Conservation (phyloP, 805 yeast species). For the Isabelozyma pseudorhagii region DNA sequence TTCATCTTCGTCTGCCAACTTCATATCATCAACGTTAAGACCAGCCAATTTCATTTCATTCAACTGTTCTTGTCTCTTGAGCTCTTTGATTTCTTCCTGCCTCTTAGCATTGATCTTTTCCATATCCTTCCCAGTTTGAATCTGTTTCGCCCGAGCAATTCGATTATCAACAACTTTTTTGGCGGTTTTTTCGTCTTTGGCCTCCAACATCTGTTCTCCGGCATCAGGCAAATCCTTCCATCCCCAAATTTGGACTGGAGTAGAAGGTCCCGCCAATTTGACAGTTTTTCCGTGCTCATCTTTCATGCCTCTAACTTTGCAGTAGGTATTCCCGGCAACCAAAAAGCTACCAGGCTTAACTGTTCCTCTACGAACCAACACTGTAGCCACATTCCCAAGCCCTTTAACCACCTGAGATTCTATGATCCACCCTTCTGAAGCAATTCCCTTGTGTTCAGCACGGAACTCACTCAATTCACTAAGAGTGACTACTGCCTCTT, state of each 20-base stretch:
- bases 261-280: constrained; percentile 74
- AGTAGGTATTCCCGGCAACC: constrained; percentile 84
- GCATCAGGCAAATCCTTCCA: constrained; percentile 94
- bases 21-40: constrained; percentile 47
- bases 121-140: constrained; percentile 61
- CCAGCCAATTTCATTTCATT: constrained; percentile 63
- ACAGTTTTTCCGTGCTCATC: constrained; percentile 69
- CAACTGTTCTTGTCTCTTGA: constrained; percentile 49
- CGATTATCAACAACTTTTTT: constrained; percentile 73
- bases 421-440: constrained; percentile 82
- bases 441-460: constrained; percentile 49
- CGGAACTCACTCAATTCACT: constrained; percentile 81
- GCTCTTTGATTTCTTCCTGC: constrained; percentile 49
- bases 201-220: constrained; percentile 81
- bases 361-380: constrained; percentile 76
- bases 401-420: constrained; percentile 84
- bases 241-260: constrained; percentile 88
- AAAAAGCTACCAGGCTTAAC: constrained; percentile 66
- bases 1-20: constrained; percentile 21
- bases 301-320: constrained; percentile 75
- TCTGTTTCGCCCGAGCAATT: constrained; percentile 46
- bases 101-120: constrained; percentile 70
- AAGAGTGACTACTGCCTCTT: constrained; percentile 81
- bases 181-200: constrained; percentile 69
- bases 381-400: constrained; percentile 82